Conservation (phyloP, 768 basidiomycete species). For the Heimioporus sp. region DNA sequence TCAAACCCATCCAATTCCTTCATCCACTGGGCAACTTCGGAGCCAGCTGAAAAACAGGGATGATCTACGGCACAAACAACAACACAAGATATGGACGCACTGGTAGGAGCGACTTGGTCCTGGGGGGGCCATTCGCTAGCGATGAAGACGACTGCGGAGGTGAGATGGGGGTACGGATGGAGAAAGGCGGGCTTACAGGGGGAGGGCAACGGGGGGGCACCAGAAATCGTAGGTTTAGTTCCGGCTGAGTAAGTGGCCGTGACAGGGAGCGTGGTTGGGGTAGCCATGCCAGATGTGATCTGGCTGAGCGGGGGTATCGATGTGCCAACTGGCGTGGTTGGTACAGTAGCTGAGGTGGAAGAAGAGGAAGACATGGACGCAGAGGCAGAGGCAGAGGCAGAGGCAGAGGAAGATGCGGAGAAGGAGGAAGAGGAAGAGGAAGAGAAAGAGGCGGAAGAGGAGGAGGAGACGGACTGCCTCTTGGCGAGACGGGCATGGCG, state of each 20-base stretch:
- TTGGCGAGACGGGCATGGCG: conserved; percentile 39
- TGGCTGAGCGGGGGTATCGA: conserved; percentile 55
- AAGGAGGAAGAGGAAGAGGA: conserved; percentile 5
- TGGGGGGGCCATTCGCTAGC: conserved; percentile 56
- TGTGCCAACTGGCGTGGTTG: conserved; percentile 36
- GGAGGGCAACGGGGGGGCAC: conserved; percentile 65
- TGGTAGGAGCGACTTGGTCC: conserved; percentile 58
- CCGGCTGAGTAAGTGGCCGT: conserved; percentile 58
- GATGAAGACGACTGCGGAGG: conserved; percentile 42
- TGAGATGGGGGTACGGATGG: not conserved
- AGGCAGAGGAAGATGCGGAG: conserved; percentile 4
- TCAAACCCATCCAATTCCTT: conserved; percentile 66
- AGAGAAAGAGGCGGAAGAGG: conserved; percentile 3
- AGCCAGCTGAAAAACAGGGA: not conserved
- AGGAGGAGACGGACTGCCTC: conserved; percentile 29
- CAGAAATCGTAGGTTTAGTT: conserved; percentile 57
- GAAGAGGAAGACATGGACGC: not conserved
- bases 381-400: not conserved
- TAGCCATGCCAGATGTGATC: conserved; percentile 65
- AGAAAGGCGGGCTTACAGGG: conserved; percentile 42
- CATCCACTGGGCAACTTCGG: conserved; percentile 73
- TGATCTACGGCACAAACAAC: not conserved
- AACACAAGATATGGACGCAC: conserved; percentile 35
- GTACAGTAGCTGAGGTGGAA: conserved; percentile 8
- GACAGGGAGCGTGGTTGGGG: conserved; percentile 45